Evolutionary conservation across 2,329 filamentous ascomycete species (phyloP), one percentile per base, ranked within the genome.

Genomic region (Colletotrichum sp.): DNA sequence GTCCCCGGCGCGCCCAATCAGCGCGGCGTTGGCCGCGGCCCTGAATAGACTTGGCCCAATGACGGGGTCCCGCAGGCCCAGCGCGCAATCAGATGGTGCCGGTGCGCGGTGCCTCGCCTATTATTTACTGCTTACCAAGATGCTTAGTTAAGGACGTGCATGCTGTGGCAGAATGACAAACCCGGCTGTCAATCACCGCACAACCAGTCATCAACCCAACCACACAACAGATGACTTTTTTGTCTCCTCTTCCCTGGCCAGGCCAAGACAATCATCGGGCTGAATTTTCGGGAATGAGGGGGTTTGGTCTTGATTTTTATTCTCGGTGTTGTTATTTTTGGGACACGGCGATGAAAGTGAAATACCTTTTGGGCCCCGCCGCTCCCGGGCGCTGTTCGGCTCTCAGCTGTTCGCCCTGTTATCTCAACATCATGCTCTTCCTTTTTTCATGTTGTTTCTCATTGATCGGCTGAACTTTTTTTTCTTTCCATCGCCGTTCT

Each of bases 151-250:
- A 18, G 64, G 58, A 32, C 66, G 12, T 76, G 71, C 74, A 75
- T 71, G 74, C 39, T 36, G 55, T 71, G 55, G 66, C 71, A 66
- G 60, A 75, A 66, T 76, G 74, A 76, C 74, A 76, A 76, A 76
- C 74, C 60, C 52, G n/a, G n/a, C n/a, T 6, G 43, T 22, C 43
- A 52, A n/a, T 48, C 18, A 12, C 39, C 18, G 39, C 39, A n/a
- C 36, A n/a, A 48, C 39, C 39, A 48, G 39, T 52, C 43, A 22
- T 52, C 43, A 52, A 52, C n/a, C 43, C 43, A 22, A 52, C n/a
- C 48, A 28, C 30, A 74, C 67, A 75, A 66, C 70, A 69, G 74
- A 74, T 70, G 73, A 73, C 58, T 27, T 52, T 52, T 8, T 18
- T 5, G 10, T n/a, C n/a, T 22, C 43, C 43, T 52, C 43, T 22